Base-by-base conservation (phyloP, 768 basidiomycete species). In the Boletus speciosus region DNA sequence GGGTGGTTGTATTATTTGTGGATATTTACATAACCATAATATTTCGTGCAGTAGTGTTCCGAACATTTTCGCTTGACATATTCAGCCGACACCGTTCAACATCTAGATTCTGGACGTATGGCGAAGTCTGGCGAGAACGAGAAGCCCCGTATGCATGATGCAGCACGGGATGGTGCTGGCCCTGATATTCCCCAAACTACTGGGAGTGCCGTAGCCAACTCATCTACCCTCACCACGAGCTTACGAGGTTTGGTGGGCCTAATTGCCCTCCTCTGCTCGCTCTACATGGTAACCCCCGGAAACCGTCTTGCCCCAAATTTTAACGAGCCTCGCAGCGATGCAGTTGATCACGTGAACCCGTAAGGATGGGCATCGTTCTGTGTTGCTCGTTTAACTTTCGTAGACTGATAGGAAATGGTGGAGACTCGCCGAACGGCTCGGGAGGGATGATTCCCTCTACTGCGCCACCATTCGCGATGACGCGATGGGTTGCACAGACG, bases 381-480 rank as follows among this genome's bases (percentile, higher is more conserved):
- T 10, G 5, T 47, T 6, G 12, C 6, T 39, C 10, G 34, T 15
- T 27, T 23, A 14, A 55, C 19, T 15, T 36, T 35, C 38, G n/a
- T 44, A 79, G 78, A 16, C 64, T 88, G 38, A 89, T 89, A 44
- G 88, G 88, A 10, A 88, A 87, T 57, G 85, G 84, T 0, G 88
- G 88, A 0, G 80, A 82, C 56, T 80, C 80, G 0, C 86, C 88
- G 1, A 83, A 88, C 59, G 81, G 79, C 1, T 84, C 84, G 0
- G 87, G 88, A 27, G 88, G 88, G 0, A 89, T 87, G 85, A 88
- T 90, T 44, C 87, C 88, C 0, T 85, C 83, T 8, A 75, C 76
- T n/a, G 83, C 82, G 5, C 88, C 89, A 4, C 90, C 90, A 0
- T 93, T 92, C 61, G 90, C 80, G 6, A 90, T 90, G 88, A 90